A percentile compares a stretch with the other conserved stretches of the same genome.
These are phyloP conservation scores for Mucor mucedo DNA, from an alignment of 371 early-diverging fungal genomes.

Conservation along the genomic window DNA sequence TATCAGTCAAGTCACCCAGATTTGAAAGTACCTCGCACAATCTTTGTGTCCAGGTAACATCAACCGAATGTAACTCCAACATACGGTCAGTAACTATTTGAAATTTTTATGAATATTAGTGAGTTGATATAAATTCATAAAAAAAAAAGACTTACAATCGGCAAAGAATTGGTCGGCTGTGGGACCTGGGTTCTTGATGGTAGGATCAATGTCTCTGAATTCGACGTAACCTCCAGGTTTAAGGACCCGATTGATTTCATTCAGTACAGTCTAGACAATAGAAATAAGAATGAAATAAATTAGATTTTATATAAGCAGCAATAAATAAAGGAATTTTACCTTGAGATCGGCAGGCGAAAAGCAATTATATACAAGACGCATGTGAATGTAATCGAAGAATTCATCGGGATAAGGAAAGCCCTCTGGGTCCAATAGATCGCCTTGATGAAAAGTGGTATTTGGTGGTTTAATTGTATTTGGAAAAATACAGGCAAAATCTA, in stretches of 20 bases:
- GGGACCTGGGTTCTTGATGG: conserved; percentile 58
- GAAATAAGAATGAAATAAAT: not conserved
- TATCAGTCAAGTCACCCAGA: conserved; percentile 34
- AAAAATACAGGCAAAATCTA: conserved; percentile 52
- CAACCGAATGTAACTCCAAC: conserved; percentile 23
- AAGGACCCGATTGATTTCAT: conserved; percentile 42
- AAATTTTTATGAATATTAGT: too few relatives aligned
- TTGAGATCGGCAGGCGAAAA: conserved; percentile 37
- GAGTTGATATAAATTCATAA: conserved; percentile 1
- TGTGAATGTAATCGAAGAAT: conserved; percentile 62
- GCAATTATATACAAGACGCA: conserved; percentile 48
- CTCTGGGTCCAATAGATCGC: conserved; percentile 44
- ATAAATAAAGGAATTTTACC: conserved; percentile 19
- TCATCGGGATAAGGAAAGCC: conserved; percentile 60
- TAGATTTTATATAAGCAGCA: not conserved
- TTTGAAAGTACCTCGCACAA: conserved; percentile 26
- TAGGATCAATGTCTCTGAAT: conserved; percentile 57
- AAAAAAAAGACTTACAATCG: not conserved
- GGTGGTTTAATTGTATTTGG: conserved; percentile 57
- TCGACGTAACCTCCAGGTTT: conserved; percentile 65
- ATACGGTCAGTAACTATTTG: conserved; percentile 8
- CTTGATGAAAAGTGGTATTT: conserved; percentile 54
- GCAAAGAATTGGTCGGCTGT: conserved; percentile 33
- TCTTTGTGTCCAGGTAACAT: conserved; percentile 37
- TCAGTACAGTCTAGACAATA: conserved; percentile 25